These are phyloP conservation scores for Triticum aestivum DNA, from an alignment of 176 grass and related monocot genomes.

Conservation along the genomic window IWGSC_CS_RefSeq_v2.1 NC_057811.1:433211855-433212354, in stretches of 20 bases:
- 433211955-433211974: neutral
- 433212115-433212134: constrained; percentile 33
- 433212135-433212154: constrained; percentile 30
- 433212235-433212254: constrained; percentile 34
- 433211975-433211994: neutral
- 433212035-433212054: constrained; percentile 47
- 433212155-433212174: constrained; percentile 47
- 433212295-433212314: constrained; percentile 38
- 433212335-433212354: constrained; percentile 38
- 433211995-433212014: constrained; percentile 24
- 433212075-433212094: constrained; percentile 30
- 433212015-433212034: constrained; percentile 32
- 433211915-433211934: neutral
- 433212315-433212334: constrained; percentile 33
- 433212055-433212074: constrained; percentile 39
- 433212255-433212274: constrained; percentile 49
- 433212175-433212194: constrained; percentile 28
- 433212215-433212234: constrained; percentile 43
- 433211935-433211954: neutral
- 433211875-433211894: constrained; percentile 6
- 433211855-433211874: constrained; percentile 14
- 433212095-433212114: constrained; percentile 25
- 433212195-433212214: constrained; percentile 37
- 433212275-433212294: constrained; percentile 38
- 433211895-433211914: neutral